Percentiles rank a stretch among this genome's conserved stretches.
Evolutionary conservation across 1,284 basidiomycete genomes (phyloP).

Genomic region (Veloporphyrellus conicus): DNA sequence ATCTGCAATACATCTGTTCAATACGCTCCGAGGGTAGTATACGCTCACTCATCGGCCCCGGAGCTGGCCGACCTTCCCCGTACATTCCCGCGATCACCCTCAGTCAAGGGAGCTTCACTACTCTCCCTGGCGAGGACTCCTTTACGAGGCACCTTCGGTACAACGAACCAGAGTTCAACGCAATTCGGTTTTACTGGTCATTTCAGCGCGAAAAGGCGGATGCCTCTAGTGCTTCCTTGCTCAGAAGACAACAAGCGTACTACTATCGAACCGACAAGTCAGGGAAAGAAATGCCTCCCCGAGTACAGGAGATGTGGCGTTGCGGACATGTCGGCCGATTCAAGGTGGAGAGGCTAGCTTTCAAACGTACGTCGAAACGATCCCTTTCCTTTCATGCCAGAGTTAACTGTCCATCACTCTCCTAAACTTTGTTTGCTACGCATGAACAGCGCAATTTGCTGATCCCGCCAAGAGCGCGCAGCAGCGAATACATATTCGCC

Average conservation of each 20-base stretch:
- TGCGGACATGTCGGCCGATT: conserved; percentile 63
- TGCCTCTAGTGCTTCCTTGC: conserved; percentile 16
- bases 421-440: not conserved
- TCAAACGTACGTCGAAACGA: conserved; percentile 41
- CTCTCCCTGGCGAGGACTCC: conserved; percentile 52
- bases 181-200: conserved; percentile 53
- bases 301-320: conserved; percentile 62
- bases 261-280: conserved; percentile 23
- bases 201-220: conserved; percentile 57
- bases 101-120: conserved; percentile 48
- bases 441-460: conserved; percentile 32
- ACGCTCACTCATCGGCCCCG: conserved; percentile 36
- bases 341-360: conserved; percentile 51
- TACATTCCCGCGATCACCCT: conserved; percentile 27
- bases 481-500: conserved; percentile 61
- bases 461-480: conserved; percentile 57
- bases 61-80: conserved; percentile 13
- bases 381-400: not conserved
- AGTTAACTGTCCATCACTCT: not conserved
- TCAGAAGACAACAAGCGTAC: conserved; percentile 17
- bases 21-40: conserved; percentile 30
- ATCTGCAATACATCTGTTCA: conserved; percentile 44
- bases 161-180: conserved; percentile 47
- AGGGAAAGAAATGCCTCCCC: conserved; percentile 41
- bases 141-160: conserved; percentile 51